Base-by-base conservation (phyloP, 352 stramenopile genomes). In the Phytopythium helicoides region DNA sequence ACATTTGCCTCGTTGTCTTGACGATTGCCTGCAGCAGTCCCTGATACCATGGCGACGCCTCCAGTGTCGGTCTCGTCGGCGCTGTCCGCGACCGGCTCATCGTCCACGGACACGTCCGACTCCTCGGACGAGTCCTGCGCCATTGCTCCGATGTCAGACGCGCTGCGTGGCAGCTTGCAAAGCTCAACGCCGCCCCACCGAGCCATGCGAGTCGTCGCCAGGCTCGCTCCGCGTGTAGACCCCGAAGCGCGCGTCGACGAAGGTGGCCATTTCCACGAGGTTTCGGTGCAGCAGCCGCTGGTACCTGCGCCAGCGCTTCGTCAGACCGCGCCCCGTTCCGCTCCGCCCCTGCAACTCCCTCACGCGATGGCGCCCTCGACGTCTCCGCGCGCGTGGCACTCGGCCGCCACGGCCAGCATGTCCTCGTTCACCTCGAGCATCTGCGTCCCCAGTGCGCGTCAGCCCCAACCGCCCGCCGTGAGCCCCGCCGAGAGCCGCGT, bases 191-290 rank as follows among this genome's bases (percentile, higher is more conserved):
- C 15, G n/a, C 25, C 47, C n/a, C 3, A 54, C 47, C 47, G 23
- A 54, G 22, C 11, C 37, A 28, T 23, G 44, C 37, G 19, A 50
- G 5, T 22, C 37, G 26, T 23, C 60, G 51, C 16, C 55, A 18
- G 22, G 18, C 3, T 40, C 60, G 11, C 14, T 54, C 22, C 70
- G 80, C 42, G 73, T 72, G 65, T 90, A 92, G 37, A 92, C 79
- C 21, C 81, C 77, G 56, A 86, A 92, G 49, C 80, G 69, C 36
- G 79, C 69, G 64, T 92, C 81, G 42, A 90, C 76, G 49, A 90
- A 92, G 45, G 84, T 70, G 25, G 81, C 76, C 81, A 92, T 92
- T 38, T 92, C 81, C 61, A 92, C 75, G 28, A 92, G 52, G 40
- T 90, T 80, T 23, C 73, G 74, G 45, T 92, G 81, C 39, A 92